A percentile compares a stretch with the other conserved stretches of the same genome.
phyloP scores from a whole-genome alignment of 2,329 filamentous ascomycete species.

The Macrophomina phaseolina region DNA sequence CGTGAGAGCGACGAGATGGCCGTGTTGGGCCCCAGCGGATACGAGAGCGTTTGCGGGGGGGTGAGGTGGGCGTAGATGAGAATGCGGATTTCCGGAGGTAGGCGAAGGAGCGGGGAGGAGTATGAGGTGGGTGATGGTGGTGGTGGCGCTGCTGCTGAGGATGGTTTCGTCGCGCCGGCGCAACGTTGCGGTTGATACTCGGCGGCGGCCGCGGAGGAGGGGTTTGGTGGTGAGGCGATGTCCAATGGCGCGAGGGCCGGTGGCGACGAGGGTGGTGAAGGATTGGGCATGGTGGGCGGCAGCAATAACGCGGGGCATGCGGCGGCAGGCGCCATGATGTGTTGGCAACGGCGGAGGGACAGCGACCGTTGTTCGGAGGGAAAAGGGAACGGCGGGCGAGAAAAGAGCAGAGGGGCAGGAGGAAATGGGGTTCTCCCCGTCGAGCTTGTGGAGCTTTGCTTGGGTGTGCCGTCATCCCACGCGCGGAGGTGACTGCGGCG shows the following conservation, averaged over 20 bases:
- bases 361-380: background rate
- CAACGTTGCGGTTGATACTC: no score
- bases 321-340: background rate
- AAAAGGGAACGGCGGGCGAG: background rate
- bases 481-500: no score
- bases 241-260: background rate
- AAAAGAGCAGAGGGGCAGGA: background rate
- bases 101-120: constrained; percentile 6
- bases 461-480: no score
- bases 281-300: no score
- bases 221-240: background rate
- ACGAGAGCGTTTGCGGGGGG: background rate
- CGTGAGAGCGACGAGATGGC: constrained; percentile 12
- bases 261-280: background rate
- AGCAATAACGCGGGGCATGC: background rate
- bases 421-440: background rate
- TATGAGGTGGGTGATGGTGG: no score
- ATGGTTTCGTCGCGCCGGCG: no score
- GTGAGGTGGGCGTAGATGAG: constrained; percentile 21
- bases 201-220: background rate
- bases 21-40: constrained; percentile 21
- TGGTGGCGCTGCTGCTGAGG: no score
- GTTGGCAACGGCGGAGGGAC: background rate
- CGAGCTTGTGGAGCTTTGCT: background rate
- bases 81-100: constrained; percentile 3